Evolutionary conservation across 257 asterid genomes (phyloP).

Genomic region (Solanum rostratum): DNA sequence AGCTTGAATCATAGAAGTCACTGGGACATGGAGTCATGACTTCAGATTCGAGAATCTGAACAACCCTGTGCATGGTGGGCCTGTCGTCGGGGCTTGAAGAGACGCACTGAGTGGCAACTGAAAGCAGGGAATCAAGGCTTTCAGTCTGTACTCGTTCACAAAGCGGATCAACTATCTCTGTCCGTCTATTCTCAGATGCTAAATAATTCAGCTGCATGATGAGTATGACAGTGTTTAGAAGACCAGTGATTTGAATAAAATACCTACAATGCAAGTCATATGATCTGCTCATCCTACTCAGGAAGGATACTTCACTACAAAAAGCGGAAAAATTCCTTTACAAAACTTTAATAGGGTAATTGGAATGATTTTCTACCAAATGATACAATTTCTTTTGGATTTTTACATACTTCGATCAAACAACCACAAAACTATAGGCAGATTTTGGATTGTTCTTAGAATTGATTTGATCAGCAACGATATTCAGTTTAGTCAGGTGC

Average conservation of each 20-base stretch:
- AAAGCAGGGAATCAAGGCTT: constrained; percentile 65
- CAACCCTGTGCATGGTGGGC: constrained; percentile 89
- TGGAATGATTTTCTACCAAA: neutral
- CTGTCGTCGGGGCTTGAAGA: constrained; percentile 82
- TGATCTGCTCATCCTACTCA: neutral
- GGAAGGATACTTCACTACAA: neutral
- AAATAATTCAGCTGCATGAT: constrained; percentile 63
- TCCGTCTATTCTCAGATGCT: constrained; percentile 63
- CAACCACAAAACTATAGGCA: neutral
- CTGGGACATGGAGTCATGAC: constrained; percentile 89
- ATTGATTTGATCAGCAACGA: neutral
- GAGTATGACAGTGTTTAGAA: neutral
- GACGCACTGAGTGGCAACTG: constrained; percentile 77
- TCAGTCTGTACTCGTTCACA: constrained; percentile 74
- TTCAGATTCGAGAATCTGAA: constrained; percentile 85
- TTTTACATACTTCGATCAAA: neutral
- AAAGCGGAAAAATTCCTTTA: neutral
- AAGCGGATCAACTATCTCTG: constrained; percentile 66
- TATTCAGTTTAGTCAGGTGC: neutral
- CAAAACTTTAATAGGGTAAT: neutral
- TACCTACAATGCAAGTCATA: neutral
- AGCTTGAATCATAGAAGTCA: constrained; percentile 78
- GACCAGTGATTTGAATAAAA: neutral
- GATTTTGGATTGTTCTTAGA: neutral
- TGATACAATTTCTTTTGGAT: neutral